Percentiles rank a stretch among this genome's conserved stretches.
Evolutionary conservation across 2,329 filamentous ascomycete genomes (phyloP).

Genomic region (Apiospora hydei): DNA sequence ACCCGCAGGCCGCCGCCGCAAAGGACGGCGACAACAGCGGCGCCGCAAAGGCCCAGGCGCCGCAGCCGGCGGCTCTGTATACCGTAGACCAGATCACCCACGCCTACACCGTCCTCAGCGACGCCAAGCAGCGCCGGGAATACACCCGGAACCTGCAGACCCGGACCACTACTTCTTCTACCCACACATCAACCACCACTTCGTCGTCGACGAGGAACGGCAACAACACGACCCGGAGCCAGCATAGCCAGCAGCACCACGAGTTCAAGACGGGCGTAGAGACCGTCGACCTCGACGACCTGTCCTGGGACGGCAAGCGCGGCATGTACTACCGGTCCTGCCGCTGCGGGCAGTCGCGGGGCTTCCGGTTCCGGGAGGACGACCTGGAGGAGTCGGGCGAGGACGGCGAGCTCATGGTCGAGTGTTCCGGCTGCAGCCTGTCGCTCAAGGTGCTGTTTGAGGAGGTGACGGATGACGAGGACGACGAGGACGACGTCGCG

Average conservation of each 20-base stretch:
- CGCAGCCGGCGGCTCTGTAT: slow-evolving; percentile 41
- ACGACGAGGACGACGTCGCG: slow-evolving; percentile 30
- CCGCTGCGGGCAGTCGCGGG: slow-evolving; percentile 69
- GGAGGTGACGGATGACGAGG: slow-evolving; percentile 52
- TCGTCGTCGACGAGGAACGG: slow-evolving; percentile 11
- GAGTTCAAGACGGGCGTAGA: slow-evolving; percentile 62
- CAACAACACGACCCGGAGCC: neutral
- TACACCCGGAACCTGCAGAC: slow-evolving; percentile 60
- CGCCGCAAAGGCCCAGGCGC: neutral
- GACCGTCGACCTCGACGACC: slow-evolving; percentile 70
- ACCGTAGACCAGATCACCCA: slow-evolving; percentile 70
- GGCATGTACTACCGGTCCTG: slow-evolving; percentile 64
- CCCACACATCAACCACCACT: neutral
- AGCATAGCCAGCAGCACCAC: slow-evolving; percentile 30
- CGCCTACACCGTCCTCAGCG: slow-evolving; percentile 65
- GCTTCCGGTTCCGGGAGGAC: slow-evolving; percentile 64
- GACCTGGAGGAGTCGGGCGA: slow-evolving; percentile 67
- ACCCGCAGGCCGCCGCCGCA: slow-evolving; percentile 29
- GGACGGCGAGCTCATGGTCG: slow-evolving; percentile 68
- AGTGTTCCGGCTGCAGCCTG: slow-evolving; percentile 71
- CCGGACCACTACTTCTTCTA: slow-evolving; percentile 19
- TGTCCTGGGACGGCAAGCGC: slow-evolving; percentile 57
- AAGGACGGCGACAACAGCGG: slow-evolving; percentile 21
- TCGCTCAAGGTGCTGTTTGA: slow-evolving; percentile 72
- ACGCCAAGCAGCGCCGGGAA: slow-evolving; percentile 53